phyloP scores from a whole-genome alignment of 768 basidiomycete genomes.

The Boletus patriciae region DNA sequence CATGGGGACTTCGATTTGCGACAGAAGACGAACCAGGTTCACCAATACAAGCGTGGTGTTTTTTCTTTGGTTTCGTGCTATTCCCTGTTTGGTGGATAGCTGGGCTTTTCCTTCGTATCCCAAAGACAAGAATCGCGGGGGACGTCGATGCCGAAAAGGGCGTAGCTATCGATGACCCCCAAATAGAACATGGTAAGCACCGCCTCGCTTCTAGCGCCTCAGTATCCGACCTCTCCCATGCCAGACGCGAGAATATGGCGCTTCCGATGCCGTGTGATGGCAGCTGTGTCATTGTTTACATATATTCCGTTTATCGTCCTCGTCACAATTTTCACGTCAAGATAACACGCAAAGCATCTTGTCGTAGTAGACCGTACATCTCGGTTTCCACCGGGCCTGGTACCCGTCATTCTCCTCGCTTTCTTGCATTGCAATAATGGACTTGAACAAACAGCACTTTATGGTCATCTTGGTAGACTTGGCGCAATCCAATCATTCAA shows the following conservation, averaged over 20 bases:
- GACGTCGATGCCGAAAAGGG: constrained; percentile 60
- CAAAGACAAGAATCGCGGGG: constrained; percentile 61
- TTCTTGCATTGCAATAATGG: constrained; percentile 28
- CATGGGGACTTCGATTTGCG: constrained; percentile 59
- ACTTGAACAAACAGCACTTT: constrained; percentile 16
- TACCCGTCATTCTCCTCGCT: constrained; percentile 5
- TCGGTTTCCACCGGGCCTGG: background rate
- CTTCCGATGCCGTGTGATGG: constrained; percentile 72
- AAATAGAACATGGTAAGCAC: constrained; percentile 69
- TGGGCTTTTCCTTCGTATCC: constrained; percentile 51
- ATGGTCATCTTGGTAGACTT: constrained; percentile 19
- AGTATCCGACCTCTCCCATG: constrained; percentile 5
- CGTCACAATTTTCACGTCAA: constrained; percentile 59
- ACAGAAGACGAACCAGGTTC: constrained; percentile 51
- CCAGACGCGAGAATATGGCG: constrained; percentile 76
- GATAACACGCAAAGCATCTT: constrained; percentile 24
- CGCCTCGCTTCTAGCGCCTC: background rate
- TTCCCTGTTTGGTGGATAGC: constrained; percentile 68
- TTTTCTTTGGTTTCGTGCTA: constrained; percentile 69
- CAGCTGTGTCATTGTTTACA: constrained; percentile 63
- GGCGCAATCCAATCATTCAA: constrained; percentile 10
- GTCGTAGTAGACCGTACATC: constrained; percentile 12
- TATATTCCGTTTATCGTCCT: constrained; percentile 80
- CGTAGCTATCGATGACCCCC: constrained; percentile 75
- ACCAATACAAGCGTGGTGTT: constrained; percentile 72